Percentiles rank a stretch among this genome's conserved stretches.
Evolutionary conservation across 2,329 filamentous ascomycete species (phyloP).

Genomic region (Fusarium concolor): DNA sequence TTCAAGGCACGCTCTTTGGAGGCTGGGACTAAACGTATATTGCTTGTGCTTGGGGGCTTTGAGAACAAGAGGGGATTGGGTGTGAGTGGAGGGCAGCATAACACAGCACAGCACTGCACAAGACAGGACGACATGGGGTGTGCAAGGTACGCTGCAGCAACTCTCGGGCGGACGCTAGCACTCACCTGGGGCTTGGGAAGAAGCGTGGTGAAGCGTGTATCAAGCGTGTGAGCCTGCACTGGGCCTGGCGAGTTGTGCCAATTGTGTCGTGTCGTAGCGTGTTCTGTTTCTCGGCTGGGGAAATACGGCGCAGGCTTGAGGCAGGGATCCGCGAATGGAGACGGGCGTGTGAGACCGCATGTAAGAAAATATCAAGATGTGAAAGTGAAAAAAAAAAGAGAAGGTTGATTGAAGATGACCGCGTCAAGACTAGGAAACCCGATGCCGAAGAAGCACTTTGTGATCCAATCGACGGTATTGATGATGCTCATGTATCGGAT

Average conservation of each 20-base stretch:
- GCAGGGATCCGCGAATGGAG: slow-evolving; percentile 45
- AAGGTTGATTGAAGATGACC: slow-evolving; percentile 25
- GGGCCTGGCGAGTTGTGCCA: slow-evolving; percentile 41
- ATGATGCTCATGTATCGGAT: slow-evolving; percentile 12
- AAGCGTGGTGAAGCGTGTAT: slow-evolving; percentile 41
- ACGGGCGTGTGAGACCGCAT: slow-evolving; percentile 38
- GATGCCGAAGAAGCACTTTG: slow-evolving; percentile 14
- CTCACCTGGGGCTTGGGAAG: slow-evolving; percentile 35
- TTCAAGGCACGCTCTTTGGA: slow-evolving; percentile 40
- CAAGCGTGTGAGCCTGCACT: slow-evolving; percentile 37
- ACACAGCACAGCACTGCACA: slow-evolving; percentile 16
- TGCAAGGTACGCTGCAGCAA: slow-evolving; percentile 32
- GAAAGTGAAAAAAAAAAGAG: slow-evolving; percentile 6
- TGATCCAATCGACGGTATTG: slow-evolving; percentile 1
- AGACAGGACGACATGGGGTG: slow-evolving; percentile 36
- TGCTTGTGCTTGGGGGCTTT: slow-evolving; percentile 29
- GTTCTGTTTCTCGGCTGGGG: slow-evolving; percentile 46
- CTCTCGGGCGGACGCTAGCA: slow-evolving; percentile 25
- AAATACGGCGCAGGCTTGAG: slow-evolving; percentile 40
- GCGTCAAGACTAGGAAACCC: slow-evolving; percentile 15
- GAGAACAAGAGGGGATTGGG: slow-evolving; percentile 31
- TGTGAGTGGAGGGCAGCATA: slow-evolving; percentile 35
- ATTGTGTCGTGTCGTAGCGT: slow-evolving; percentile 48
- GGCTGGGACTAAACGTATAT: slow-evolving; percentile 33
- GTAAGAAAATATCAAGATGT: slow-evolving; percentile 17